phyloP scores from a whole-genome alignment of 305 asterid genomes.

The Ruellia speciosa region DNA sequence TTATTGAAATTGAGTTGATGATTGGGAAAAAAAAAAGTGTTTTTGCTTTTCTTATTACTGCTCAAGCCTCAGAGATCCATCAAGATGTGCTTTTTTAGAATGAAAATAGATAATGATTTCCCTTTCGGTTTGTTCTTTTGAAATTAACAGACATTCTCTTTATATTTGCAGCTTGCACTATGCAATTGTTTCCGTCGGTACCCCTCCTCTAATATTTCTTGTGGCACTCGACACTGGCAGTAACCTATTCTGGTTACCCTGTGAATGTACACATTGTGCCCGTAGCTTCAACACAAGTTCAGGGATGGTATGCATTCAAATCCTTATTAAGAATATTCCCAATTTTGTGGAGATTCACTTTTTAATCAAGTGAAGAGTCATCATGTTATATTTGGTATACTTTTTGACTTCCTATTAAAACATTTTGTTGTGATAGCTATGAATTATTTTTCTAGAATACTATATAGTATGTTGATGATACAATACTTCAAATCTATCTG shows the following conservation, averaged over 20 bases:
- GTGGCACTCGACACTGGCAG: slow-evolving; percentile 79
- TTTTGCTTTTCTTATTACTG: background rate
- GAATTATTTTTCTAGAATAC: no score
- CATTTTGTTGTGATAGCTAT: no score
- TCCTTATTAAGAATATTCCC: background rate
- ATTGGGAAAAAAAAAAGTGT: no score
- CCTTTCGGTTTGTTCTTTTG: background rate
- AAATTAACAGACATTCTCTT: background rate
- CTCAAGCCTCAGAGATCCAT: background rate
- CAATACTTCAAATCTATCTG: background rate
- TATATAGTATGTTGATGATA: no score
- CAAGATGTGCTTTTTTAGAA: background rate
- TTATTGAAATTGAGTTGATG: no score
- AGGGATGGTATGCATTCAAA: slow-evolving; percentile 21
- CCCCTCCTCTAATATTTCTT: slow-evolving; percentile 37
- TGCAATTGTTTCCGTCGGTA: slow-evolving; percentile 50
- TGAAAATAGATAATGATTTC: background rate
- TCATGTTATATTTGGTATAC: no score
- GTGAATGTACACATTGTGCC: slow-evolving; percentile 46
- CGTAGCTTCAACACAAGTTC: slow-evolving; percentile 24
- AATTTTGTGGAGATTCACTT: no score
- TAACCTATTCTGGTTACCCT: slow-evolving; percentile 65
- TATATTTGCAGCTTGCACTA: slow-evolving; percentile 52
- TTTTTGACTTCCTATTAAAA: no score
- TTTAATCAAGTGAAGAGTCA: no score